Percentiles rank a stretch among this genome's conserved stretches.
Evolutionary conservation across 2,329 filamentous ascomycete species (phyloP).

Genomic region (Microsporum ferrugineum): DNA sequence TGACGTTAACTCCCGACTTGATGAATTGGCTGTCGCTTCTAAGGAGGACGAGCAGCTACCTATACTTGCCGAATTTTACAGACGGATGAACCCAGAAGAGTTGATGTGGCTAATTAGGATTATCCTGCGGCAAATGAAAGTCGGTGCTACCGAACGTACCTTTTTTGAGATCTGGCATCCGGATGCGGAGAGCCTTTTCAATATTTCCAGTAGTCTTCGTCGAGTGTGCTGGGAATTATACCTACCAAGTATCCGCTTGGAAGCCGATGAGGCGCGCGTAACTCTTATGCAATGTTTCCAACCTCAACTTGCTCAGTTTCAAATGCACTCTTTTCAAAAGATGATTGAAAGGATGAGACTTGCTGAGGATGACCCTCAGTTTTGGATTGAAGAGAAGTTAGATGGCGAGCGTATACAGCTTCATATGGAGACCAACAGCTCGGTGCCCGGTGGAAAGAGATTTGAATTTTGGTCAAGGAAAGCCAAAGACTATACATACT

Average conservation of each 20-base stretch:
- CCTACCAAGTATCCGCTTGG: constrained; percentile 59
- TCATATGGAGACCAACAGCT: constrained; percentile 68
- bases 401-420: constrained; percentile 96
- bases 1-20: constrained; percentile 78
- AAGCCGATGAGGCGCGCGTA: constrained; percentile 63
- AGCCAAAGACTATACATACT: constrained; percentile 88
- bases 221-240: constrained; percentile 90
- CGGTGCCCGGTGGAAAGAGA: constrained; percentile 53
- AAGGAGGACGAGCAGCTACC: constrained; percentile 76
- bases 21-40: constrained; percentile 60
- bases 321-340: constrained; percentile 68
- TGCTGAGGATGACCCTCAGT: constrained; percentile 60
- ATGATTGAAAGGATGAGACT: constrained; percentile 60
- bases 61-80: constrained; percentile 75
- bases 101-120: constrained; percentile 91
- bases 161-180: constrained; percentile 74
- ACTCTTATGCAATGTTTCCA: constrained; percentile 90
- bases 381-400: constrained; percentile 97
- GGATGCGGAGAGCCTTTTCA: constrained; percentile 68
- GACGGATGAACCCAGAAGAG: constrained; percentile 84
- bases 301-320: constrained; percentile 86
- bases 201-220: constrained; percentile 77
- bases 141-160: constrained; percentile 74
- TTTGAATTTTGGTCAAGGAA: constrained; percentile 94
- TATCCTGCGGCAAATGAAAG: constrained; percentile 67